phyloP scores from a whole-genome alignment of 257 asterid species.

The Leptodermis oblonga region DNA sequence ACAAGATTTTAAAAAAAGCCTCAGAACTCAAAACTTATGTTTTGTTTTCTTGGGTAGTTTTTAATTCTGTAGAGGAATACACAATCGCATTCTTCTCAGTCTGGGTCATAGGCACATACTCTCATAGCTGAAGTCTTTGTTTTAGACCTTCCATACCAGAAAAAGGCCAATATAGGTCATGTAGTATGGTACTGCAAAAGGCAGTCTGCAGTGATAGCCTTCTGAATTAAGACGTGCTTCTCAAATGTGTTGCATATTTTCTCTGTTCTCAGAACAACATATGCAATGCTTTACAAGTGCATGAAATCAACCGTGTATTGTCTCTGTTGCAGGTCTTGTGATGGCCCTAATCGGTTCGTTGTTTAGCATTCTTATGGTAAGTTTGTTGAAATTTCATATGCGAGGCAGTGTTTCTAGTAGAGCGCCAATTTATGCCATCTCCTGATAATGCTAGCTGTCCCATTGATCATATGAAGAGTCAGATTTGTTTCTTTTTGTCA shows the following conservation, averaged over 20 bases:
- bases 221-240: not conserved
- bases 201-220: not conserved
- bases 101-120: no score
- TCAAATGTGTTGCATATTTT: not conserved
- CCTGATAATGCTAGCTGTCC: not conserved
- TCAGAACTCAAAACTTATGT: not conserved
- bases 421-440: not conserved
- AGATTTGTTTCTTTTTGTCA: not conserved
- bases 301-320: not conserved
- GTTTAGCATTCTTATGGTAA: constrained; percentile 74
- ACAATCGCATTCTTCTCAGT: no score
- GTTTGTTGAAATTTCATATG: constrained; percentile 12
- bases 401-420: not conserved
- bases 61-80: no score
- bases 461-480: not conserved
- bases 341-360: constrained; percentile 88
- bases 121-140: no score
- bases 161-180: no score
- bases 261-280: not conserved
- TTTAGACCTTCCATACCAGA: not conserved
- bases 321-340: constrained; percentile 56
- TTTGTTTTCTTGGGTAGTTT: not conserved
- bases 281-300: not conserved
- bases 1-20: not conserved
- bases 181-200: not conserved